These are phyloP conservation scores for Thelonectria discophora DNA, from an alignment of 2,329 filamentous ascomycete species.

Conservation along the genomic window DNA sequence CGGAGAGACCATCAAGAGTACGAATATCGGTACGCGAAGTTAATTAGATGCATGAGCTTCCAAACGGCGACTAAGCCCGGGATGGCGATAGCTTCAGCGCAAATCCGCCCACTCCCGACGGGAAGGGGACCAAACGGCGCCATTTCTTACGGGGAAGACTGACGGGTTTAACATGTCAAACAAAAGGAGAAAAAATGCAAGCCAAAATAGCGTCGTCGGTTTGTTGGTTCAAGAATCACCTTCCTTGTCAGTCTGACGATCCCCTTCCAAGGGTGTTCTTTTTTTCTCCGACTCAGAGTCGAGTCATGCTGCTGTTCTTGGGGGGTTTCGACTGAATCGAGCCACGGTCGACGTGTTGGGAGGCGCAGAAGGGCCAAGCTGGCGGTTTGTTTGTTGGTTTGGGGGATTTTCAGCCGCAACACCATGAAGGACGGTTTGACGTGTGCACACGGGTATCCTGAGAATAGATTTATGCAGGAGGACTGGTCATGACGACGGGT, in stretches of 20 bases:
- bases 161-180: too few species aligned
- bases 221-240: slow-evolving; percentile 2
- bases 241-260: slow-evolving; percentile 7
- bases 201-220: background rate
- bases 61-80: slow-evolving; percentile 10
- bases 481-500: background rate
- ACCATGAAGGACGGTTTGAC: background rate
- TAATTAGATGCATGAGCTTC: background rate
- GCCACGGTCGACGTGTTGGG: background rate
- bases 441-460: background rate
- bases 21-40: too few species aligned
- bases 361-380: background rate
- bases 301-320: slow-evolving; percentile 8
- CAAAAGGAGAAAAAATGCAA: background rate
- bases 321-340: background rate
- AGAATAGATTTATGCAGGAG: background rate
- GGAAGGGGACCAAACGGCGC: too few species aligned
- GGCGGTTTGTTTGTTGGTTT: slow-evolving; percentile 1
- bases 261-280: background rate
- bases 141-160: too few species aligned
- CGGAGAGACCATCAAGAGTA: too few species aligned
- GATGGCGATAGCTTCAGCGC: slow-evolving; percentile 9
- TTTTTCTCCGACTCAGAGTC: background rate
- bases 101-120: background rate
- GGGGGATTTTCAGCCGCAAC: background rate